A percentile compares a stretch with the other conserved stretches of the same genome.
These are phyloP conservation scores for Trypanosomatidae sp. DNA, from an alignment of 208 protist species.

Conservation along the genomic window DNA sequence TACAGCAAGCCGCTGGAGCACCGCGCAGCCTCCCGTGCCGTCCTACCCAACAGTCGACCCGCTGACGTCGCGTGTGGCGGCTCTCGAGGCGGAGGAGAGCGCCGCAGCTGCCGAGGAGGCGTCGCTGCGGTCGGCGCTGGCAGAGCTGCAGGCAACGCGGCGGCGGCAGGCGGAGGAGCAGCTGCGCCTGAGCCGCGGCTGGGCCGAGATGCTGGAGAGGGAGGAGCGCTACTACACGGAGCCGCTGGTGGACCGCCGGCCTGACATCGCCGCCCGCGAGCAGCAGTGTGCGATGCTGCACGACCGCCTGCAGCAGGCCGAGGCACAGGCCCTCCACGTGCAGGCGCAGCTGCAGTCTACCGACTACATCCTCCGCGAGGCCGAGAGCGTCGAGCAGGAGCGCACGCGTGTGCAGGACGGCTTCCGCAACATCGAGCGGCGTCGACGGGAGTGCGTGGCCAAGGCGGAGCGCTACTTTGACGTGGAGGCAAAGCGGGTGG, in stretches of 20 bases:
- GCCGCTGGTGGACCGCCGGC: slow-evolving; percentile 41
- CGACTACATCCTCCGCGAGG: slow-evolving; percentile 43
- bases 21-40: slow-evolving; percentile 17
- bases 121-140: slow-evolving; percentile 34
- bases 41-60: slow-evolving; percentile 30
- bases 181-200: slow-evolving; percentile 57
- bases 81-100: slow-evolving; percentile 48
- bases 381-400: slow-evolving; percentile 41
- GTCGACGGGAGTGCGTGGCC: slow-evolving; percentile 35
- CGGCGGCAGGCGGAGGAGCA: slow-evolving; percentile 53
- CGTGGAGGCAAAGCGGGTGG: slow-evolving; percentile 50
- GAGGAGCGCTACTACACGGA: slow-evolving; percentile 79
- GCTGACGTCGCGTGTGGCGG: slow-evolving; percentile 21
- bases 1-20: slow-evolving; percentile 39
- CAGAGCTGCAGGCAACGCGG: slow-evolving; percentile 39
- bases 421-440: slow-evolving; percentile 43
- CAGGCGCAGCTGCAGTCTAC: slow-evolving; percentile 34
- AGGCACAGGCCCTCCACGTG: slow-evolving; percentile 32
- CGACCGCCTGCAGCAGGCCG: slow-evolving; percentile 41
- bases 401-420: slow-evolving; percentile 34
- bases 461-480: slow-evolving; percentile 66
- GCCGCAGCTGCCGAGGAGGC: slow-evolving; percentile 49
- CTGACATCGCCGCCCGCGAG: slow-evolving; percentile 45
- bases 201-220: slow-evolving; percentile 57
- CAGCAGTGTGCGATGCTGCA: slow-evolving; percentile 46